Base-by-base conservation (phyloP, 306 rosid genomes). In the Acacia acuminata region DNA sequence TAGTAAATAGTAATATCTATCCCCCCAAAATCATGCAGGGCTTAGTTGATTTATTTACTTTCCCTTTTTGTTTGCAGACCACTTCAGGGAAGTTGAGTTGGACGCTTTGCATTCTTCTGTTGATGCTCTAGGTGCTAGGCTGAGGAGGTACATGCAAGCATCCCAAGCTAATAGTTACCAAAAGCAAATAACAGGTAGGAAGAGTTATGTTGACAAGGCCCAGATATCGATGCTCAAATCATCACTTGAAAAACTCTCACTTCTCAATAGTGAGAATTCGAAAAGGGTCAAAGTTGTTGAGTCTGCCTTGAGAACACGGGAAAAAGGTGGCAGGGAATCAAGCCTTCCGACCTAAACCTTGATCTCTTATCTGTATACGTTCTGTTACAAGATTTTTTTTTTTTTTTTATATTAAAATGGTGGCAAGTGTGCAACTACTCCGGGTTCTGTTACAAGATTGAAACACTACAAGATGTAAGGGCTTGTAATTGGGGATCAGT, bases 101-200 rank as follows among this genome's bases (percentile, higher is more conserved):
- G 92, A 82, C 66, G 97, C 94, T 24, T 84, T 96, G 91, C 91
- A 65, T 85, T 90, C 94, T 81, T 91, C 97, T 44, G 89, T 92
- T 64, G 87, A 92, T 10, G 85, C 98, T 2, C 58, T 90, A 56
- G 83, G 50, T 84, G 94, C 92, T 51, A 92, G 99, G 85, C 76
- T 92, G 82, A 87, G 90, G 82, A 90, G 89, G 86, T 87, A 83
- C 82, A 53, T 79, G 51, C 89, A 91, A 64, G 82, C 93, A 22
- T 79, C 87, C 0, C 91, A 88, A 80, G 89, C 79, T 44, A 86
- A 36, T 84, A 76, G 80, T 76, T 92, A 81, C 63, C 88, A 75
- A 65, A 85, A 78, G 78, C 84, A 84, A 87, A 73, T 83, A 36
- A 22, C 92, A 75, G 90, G 84, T 84, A 88, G 84, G 73, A 88